Evolutionary conservation across 805 yeast genomes (phyloP), one percentile per base, ranked within the genome.

Genomic region (Metschnikowia shivogae): DNA sequence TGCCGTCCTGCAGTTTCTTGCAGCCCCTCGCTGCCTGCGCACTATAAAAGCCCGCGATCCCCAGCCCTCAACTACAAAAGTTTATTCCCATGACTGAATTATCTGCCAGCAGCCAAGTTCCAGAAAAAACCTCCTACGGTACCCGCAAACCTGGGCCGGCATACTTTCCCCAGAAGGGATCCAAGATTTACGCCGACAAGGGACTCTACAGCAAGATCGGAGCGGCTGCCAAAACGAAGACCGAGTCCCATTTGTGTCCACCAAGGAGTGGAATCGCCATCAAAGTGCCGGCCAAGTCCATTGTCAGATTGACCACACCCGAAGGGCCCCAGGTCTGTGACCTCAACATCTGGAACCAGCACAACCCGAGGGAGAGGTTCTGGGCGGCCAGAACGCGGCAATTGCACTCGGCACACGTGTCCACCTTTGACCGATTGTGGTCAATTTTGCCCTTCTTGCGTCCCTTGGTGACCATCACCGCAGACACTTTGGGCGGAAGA

Each of bases 311-410:
- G 44, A 75, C 80, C 3, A 77, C 85, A 1, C 82, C 85, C 2
- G 81, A 82, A 53, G 86, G 86, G 4, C 84, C 88, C 1, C 87
- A 82, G 59, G 87, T 82, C 14, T 81, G 85, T 55, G 86, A 82
- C 56, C 73, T 81, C 61, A 81, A 82, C 62, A 74, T 79, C 42
- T 82, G 86, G 86, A 77, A 75, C 53, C 66, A 66, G 39, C 71
- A 77, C 50, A 80, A 81, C 55, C 84, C 82, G 22, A 65, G 84
- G 55, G 86, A 82, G 56, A 64, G 82, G 50, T 70, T 82, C 55
- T 82, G 87, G 86, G 87, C 86, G 12, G 74, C 85, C 4, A 68
- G 87, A 57, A 81, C 85, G 0, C 70, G 86, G 59, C 87, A 81
- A 55, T 64, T 82, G 48, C 85, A 82, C 48, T 72, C 80, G 13